Base-by-base conservation (phyloP, 768 basidiomycete species). In the Phylloporus sp. region DNA sequence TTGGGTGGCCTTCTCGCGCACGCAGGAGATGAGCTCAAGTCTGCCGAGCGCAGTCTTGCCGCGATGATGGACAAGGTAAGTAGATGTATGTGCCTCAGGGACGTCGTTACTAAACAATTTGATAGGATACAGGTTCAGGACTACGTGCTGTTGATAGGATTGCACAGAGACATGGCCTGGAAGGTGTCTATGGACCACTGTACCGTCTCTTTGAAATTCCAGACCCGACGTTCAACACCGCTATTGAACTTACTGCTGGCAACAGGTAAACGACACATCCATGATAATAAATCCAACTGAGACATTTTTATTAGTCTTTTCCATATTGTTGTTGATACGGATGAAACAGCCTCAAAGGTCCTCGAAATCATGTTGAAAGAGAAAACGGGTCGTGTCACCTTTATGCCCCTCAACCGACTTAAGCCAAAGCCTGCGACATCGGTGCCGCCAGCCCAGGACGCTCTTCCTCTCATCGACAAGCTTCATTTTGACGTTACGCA, bases 291-390 rank as follows among this genome's bases (percentile, higher is more conserved):
- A 23, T 20, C 24, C 29, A 34, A 29, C 41, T 58, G n/a, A 55
- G 16, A 51, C 63, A 4, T 18, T 4, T 7, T 34, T 35, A 1
- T 26, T 4, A 67, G 95, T 63, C 73, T 99, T 24, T 99, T 97
- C 75, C 95, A 99, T 61, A 87, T 98, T 35, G 95, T 98, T 1
- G 95, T 98, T 53, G 95, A 99, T 66, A 89, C 80, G n/a, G 97
- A 98, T 63, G 87, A 86, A 38, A 98, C 94, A 0, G 97, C 94
- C 1, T 85, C 85, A 3, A 83, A 80, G 63, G 85, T 98, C n/a
- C 81, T 99, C 12, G 90, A 97, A 18, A 75, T 88, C 57, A 97
- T 99, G 95, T 74, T 94, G 60, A 85, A 85, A 62, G 94, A 98
- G 66, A 91, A 89, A 67, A 88, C 84, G 11, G 97, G 95, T 2